These are phyloP conservation scores for Rhodotorula sp. DNA, from an alignment of 1,284 basidiomycete genomes.

Conservation along the genomic window DNA sequence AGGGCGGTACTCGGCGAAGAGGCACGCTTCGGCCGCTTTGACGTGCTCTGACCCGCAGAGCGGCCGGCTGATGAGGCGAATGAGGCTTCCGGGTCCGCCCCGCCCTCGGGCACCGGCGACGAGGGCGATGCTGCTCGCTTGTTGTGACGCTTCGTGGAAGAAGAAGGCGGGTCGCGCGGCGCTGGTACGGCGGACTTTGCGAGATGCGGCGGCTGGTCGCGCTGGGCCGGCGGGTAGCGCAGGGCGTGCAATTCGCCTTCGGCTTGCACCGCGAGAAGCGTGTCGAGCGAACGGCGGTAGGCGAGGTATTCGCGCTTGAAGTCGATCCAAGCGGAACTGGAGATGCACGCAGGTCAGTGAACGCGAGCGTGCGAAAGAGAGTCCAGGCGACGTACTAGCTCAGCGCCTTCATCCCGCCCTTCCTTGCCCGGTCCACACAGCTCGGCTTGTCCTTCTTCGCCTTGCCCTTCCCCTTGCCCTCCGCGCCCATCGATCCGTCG, in stretches of 20 bases:
- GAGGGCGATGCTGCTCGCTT: slow-evolving; percentile 12
- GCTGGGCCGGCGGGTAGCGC: background rate
- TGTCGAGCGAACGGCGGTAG: slow-evolving; percentile 27
- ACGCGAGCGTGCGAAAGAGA: too few relatives aligned
- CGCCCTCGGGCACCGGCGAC: background rate
- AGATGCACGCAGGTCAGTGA: background rate
- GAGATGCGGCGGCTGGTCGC: slow-evolving; percentile 24
- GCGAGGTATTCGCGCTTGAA: slow-evolving; percentile 38
- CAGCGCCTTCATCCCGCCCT: slow-evolving; percentile 18
- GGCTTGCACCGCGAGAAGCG: slow-evolving; percentile 17
- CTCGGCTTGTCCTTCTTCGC: slow-evolving; percentile 1
- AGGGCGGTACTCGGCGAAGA: slow-evolving; percentile 2
- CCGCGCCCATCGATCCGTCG: background rate
- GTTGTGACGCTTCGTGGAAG: background rate
- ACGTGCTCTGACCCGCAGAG: background rate
- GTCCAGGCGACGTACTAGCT: slow-evolving; percentile 12
- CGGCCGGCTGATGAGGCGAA: background rate
- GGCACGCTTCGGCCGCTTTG: slow-evolving; percentile 12
- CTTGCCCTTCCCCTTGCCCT: slow-evolving; percentile 7
- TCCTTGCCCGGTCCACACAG: background rate
- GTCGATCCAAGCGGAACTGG: slow-evolving; percentile 29
- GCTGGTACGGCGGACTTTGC: background rate
- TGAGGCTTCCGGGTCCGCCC: background rate
- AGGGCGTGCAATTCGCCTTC: slow-evolving; percentile 5
- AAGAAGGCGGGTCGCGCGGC: background rate